Evolutionary conservation across 345 rosid species (phyloP).

Genomic region (Corchorus olitorius): DNA sequence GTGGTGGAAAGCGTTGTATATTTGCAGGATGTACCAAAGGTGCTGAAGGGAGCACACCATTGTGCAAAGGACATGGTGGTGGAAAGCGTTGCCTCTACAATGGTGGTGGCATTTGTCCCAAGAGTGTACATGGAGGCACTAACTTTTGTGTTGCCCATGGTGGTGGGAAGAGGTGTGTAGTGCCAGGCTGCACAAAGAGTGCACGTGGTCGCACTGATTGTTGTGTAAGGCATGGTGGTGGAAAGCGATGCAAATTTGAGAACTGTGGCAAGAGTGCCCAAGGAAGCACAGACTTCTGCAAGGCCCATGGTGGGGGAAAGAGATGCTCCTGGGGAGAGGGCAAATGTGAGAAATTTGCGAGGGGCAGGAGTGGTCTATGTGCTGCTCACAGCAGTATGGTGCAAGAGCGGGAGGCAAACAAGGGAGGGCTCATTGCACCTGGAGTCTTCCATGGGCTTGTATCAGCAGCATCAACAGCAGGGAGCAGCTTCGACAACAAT

Average conservation of each 20-base stretch:
- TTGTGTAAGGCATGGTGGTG: conserved; percentile 94
- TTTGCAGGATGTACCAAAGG: conserved; percentile 90
- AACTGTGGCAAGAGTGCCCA: conserved; percentile 95
- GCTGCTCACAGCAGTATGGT: conserved; percentile 87
- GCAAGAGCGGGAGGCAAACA: conserved; percentile 47
- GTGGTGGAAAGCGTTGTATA: conserved; percentile 94
- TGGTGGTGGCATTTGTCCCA: conserved; percentile 96
- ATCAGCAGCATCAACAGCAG: conserved; percentile 53
- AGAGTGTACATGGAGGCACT: conserved; percentile 96
- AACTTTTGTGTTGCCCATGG: conserved; percentile 95
- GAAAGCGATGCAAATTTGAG: conserved; percentile 68
- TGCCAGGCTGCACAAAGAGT: conserved; percentile 84
- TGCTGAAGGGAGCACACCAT: conserved; percentile 94
- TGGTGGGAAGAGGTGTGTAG: conserved; percentile 93
- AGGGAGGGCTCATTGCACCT: conserved; percentile 64
- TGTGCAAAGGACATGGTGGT: conserved; percentile 97
- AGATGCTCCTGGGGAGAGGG: conserved; percentile 78
- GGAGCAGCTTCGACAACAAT: conserved; percentile 54
- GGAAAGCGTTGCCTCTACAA: conserved; percentile 90
- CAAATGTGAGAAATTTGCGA: conserved; percentile 89
- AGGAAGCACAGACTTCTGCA: conserved; percentile 95
- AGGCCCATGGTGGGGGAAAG: conserved; percentile 96
- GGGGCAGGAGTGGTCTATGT: conserved; percentile 93
- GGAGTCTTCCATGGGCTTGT: conserved; percentile 93
- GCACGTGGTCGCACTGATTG: conserved; percentile 97